Base-by-base conservation (phyloP, 1,139 yeast species). In the Meyerozyma elateridarum region DNA sequence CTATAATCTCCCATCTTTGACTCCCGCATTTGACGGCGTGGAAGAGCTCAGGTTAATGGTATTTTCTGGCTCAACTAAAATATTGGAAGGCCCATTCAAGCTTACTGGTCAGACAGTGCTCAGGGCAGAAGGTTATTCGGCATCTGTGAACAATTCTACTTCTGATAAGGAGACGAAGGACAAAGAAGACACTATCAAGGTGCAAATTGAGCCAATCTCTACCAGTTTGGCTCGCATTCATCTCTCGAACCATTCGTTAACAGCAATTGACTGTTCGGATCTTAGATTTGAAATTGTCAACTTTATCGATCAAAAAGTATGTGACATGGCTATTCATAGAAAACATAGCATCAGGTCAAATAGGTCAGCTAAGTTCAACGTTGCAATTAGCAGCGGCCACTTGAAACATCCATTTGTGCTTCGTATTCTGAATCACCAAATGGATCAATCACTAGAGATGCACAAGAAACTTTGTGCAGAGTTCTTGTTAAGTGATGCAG, bases 331-430 rank as follows among this genome's bases (percentile, higher is more conserved):
- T 19, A 52, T 63, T 16, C 57, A 55, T 36, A 60, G 56, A 37
- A 52, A 48, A 15, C 57, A 56, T 25, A 64, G 63, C 4, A 57
- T 66, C 28, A 41, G 49, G 12, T 56, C 68, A n/a, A 52, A 53
- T 1, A 54, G 56, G 36, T 41, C 47, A 3, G 49, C 56, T 7
- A 64, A 59, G 33, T 64, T 64, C 42, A 64, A 65, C 36, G 49
- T 66, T 31, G 45, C 52, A 8, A 47, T 64, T 31, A 50, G 49
- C 30, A 51, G 51, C 35, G 55, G 58, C n/a, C 64, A 64, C 37
- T 50, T 58, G 36, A 57, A 59, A 35, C 56, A 47, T 35, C 70
- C 71, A 8, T 62, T 64, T 45, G 49, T 48, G 28, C 42, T 63
- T 13, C 36, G 45, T 5, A 48, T 64, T 44, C 45, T 37, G 20